Conservation (phyloP, 78 protist species). For the Paratrimastix pyriformis region DNA sequence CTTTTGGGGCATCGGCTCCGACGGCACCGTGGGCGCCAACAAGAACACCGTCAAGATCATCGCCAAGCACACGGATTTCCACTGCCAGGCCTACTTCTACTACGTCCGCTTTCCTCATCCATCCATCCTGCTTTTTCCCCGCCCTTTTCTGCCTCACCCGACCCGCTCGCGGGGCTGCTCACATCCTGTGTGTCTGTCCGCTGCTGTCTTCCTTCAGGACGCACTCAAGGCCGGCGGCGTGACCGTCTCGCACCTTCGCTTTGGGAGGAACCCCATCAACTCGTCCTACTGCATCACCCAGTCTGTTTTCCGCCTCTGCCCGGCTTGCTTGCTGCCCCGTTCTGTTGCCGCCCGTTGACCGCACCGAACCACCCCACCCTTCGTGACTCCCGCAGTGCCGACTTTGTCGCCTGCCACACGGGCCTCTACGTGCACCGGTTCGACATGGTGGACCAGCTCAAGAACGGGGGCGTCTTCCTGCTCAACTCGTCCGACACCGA, state of each 20-base stretch:
- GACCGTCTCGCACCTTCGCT: slow-evolving; percentile 57
- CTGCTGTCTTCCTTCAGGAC: no score
- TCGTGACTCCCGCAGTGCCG: no score
- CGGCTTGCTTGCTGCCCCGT: no score
- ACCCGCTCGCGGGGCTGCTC: no score
- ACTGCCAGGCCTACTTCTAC: slow-evolving; percentile 35
- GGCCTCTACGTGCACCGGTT: slow-evolving; percentile 30
- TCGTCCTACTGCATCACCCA: no score
- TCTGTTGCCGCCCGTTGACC: slow-evolving; percentile 14
- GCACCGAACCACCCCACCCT: no score
- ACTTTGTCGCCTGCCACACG: slow-evolving; percentile 61
- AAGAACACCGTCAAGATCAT: slow-evolving; percentile 55
- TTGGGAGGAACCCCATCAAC: slow-evolving; percentile 44
- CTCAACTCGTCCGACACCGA: no score
- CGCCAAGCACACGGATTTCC: slow-evolving; percentile 35
- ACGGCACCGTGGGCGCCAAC: slow-evolving; percentile 74
- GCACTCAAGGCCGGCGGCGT: slow-evolving; percentile 54
- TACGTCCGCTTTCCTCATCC: no score
- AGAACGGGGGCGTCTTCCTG: slow-evolving; percentile 37
- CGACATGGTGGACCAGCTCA: slow-evolving; percentile 25
- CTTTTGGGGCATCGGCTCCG: slow-evolving; percentile 61
- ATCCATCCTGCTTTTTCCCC: no score
- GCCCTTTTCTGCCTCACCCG: no score
- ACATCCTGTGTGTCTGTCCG: no score
- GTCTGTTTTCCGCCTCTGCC: no score